These are phyloP conservation scores for Mycosarcoma mackinlayi DNA, from an alignment of 1,284 basidiomycete species.

Conservation along the genomic window DNA sequence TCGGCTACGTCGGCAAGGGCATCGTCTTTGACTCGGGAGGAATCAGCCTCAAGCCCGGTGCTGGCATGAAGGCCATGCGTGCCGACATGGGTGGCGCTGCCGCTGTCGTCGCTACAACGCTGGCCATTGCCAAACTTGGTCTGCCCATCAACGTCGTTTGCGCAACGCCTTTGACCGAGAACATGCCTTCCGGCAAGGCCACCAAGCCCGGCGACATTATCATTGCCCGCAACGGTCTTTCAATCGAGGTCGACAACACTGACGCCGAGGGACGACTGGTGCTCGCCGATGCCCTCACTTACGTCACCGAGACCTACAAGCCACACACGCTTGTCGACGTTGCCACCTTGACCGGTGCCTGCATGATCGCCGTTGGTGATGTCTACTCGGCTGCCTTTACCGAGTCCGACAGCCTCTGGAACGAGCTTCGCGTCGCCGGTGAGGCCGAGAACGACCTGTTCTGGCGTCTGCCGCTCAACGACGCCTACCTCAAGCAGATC, in stretches of 20 bases:
- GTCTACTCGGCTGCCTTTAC: slow-evolving; percentile 80
- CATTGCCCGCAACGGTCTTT: slow-evolving; percentile 88
- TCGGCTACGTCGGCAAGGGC: slow-evolving; percentile 85
- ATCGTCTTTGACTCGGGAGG: slow-evolving; percentile 79
- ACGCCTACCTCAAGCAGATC: slow-evolving; percentile 82
- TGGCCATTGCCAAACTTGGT: slow-evolving; percentile 82
- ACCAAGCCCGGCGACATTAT: slow-evolving; percentile 86
- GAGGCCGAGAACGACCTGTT: slow-evolving; percentile 73
- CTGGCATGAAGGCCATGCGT: slow-evolving; percentile 73
- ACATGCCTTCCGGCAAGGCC: slow-evolving; percentile 76
- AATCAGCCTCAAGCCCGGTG: slow-evolving; percentile 82
- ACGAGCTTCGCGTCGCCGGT: slow-evolving; percentile 78
- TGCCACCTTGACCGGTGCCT: slow-evolving; percentile 79
- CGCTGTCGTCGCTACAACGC: slow-evolving; percentile 77
- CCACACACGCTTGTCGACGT: slow-evolving; percentile 86
- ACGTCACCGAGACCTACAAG: slow-evolving; percentile 81
- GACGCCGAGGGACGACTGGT: slow-evolving; percentile 87
- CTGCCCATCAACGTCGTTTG: slow-evolving; percentile 82
- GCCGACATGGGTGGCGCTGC: slow-evolving; percentile 74
- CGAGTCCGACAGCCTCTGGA: slow-evolving; percentile 75
- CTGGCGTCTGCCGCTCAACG: slow-evolving; percentile 74
- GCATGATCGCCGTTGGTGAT: slow-evolving; percentile 72
- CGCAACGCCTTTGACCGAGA: slow-evolving; percentile 83
- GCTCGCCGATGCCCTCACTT: slow-evolving; percentile 81
- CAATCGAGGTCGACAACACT: slow-evolving; percentile 86